Percentiles rank a stretch among this genome's conserved stretches.
Evolutionary conservation across 1,284 basidiomycete species (phyloP).

Genomic region (Trametes versicolor): DNA sequence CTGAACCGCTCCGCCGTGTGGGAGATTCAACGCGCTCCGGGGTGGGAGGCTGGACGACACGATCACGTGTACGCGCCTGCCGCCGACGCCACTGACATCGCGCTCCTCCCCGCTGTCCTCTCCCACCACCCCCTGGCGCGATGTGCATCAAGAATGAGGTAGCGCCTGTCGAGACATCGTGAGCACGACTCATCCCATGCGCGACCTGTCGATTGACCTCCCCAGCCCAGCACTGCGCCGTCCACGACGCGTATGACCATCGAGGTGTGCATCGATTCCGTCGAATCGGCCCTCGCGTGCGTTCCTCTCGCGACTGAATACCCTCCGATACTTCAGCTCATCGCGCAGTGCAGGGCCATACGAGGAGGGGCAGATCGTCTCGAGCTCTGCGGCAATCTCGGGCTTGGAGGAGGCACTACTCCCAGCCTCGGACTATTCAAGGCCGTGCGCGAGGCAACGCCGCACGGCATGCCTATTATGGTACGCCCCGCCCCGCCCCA

Average conservation of each 20-base stretch:
- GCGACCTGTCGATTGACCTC: background rate
- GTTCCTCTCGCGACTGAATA: conserved; percentile 40
- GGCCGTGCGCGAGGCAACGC: conserved; percentile 57
- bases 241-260: conserved; percentile 48
- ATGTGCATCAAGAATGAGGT: background rate
- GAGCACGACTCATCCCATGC: background rate
- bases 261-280: conserved; percentile 85
- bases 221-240: conserved; percentile 2
- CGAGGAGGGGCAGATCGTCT: conserved; percentile 77
- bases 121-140: background rate
- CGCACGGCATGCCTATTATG: conserved; percentile 68
- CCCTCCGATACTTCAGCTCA: conserved; percentile 3
- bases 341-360: conserved; percentile 59
- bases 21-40: conserved; percentile 34
- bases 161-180: background rate
- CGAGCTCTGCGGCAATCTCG: conserved; percentile 81
- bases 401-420: conserved; percentile 80
- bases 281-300: conserved; percentile 75
- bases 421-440: conserved; percentile 77
- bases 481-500: conserved; percentile 45
- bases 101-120: background rate
- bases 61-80: conserved; percentile 31
- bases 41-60: conserved; percentile 45
- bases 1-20: conserved; percentile 1
- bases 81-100: conserved; percentile 2